These are phyloP conservation scores for Nakazawaea peltata DNA, from an alignment of 805 yeast genomes.

Conservation along the genomic window DNA sequence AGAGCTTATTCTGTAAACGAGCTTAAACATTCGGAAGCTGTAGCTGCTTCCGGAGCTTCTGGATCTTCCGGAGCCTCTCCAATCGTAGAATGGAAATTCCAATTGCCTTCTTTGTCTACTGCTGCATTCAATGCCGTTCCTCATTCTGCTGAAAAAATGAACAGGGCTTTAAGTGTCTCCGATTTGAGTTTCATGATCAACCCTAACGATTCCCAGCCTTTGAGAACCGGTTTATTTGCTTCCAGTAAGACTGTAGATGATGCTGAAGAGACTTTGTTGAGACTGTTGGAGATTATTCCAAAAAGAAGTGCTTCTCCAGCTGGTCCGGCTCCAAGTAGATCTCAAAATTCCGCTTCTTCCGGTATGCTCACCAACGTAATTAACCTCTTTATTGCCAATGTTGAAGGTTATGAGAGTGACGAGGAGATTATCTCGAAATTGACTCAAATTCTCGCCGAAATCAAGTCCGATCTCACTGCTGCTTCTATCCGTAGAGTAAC, in stretches of 20 bases:
- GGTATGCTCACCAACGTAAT: conserved; percentile 64
- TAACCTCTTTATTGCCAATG: conserved; percentile 65
- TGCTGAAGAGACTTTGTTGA: conserved; percentile 70
- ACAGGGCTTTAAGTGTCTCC: conserved; percentile 87
- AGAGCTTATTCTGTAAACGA: conserved; percentile 88
- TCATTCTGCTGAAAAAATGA: conserved; percentile 39
- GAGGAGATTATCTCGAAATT: conserved; percentile 58
- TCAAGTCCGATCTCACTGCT: conserved; percentile 58
- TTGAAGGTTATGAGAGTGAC: conserved; percentile 71
- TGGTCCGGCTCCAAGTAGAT: conserved; percentile 44
- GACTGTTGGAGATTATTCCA: conserved; percentile 69
- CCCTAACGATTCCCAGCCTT: conserved; percentile 52
- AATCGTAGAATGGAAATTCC: conserved; percentile 81
- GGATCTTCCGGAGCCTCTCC: conserved; percentile 55
- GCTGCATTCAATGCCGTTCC: conserved; percentile 72
- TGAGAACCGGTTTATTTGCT: conserved; percentile 79
- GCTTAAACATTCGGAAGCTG: conserved; percentile 50
- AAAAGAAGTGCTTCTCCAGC: conserved; percentile 27
- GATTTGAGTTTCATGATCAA: conserved; percentile 83
- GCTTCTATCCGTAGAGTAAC: conserved; percentile 88
- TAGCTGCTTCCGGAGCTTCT: too few species aligned
- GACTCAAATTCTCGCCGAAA: conserved; percentile 55
- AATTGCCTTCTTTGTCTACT: conserved; percentile 62
- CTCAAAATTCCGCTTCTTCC: conserved; percentile 13
- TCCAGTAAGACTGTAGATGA: conserved; percentile 84